A percentile compares a stretch with the other conserved stretches of the same genome.
Evolutionary conservation across 345 rosid species (phyloP).

Genomic region (Fremontodendron californicum): DNA sequence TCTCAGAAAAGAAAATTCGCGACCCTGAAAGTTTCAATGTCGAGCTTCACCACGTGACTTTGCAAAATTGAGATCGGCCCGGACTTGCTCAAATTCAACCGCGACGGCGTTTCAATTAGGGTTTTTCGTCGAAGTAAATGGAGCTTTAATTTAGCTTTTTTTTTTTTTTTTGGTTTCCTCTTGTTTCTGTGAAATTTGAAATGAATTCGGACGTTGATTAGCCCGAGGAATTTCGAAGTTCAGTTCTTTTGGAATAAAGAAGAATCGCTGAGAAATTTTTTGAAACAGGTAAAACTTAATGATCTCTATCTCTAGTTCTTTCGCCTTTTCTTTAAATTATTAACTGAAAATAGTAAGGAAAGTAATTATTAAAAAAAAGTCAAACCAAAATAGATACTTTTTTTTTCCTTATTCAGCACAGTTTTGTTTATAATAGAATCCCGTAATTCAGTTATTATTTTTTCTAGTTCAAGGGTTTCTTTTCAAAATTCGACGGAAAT

Average conservation of each 20-base stretch:
- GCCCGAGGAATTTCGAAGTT: conserved; percentile 8
- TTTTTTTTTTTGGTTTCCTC: not conserved
- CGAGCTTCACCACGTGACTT: not conserved
- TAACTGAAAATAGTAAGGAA: too few species aligned
- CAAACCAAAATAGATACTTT: not conserved
- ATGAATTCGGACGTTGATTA: conserved; percentile 16
- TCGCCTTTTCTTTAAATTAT: not conserved
- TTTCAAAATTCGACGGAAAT: conserved; percentile 29
- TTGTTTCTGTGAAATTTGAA: not conserved
- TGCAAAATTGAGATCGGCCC: not conserved
- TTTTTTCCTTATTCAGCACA: not conserved
- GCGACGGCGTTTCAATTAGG: not conserved
- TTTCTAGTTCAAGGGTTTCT: not conserved
- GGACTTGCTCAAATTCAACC: not conserved
- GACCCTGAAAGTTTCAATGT: not conserved
- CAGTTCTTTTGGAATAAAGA: not conserved
- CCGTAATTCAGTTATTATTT: not conserved
- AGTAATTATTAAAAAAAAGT: not conserved
- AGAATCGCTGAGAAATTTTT: not conserved
- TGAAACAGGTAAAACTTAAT: not conserved
- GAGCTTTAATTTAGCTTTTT: not conserved
- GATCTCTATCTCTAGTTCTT: not conserved
- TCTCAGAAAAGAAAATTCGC: not conserved
- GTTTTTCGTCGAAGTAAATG: not conserved
- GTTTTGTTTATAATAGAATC: not conserved